Conservation (phyloP, 495 filamentous ascomycete species). For the Neohortaea acidophila region DNA sequence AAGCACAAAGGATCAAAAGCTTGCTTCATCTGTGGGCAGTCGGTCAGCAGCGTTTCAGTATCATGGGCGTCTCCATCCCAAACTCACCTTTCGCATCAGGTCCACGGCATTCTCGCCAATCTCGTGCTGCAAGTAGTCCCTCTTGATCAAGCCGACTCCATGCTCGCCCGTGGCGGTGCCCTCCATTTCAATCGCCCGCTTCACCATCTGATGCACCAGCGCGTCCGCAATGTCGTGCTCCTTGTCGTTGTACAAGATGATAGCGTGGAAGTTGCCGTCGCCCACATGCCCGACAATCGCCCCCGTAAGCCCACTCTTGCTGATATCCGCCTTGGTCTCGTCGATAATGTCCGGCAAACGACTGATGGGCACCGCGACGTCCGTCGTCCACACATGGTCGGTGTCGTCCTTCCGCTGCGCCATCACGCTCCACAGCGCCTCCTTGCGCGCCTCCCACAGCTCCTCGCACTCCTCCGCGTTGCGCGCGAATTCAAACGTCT, state of each 20-base stretch:
- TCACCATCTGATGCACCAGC: constrained; percentile 72
- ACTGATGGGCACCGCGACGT: constrained; percentile 68
- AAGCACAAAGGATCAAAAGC: constrained; percentile 65
- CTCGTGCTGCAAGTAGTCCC: constrained; percentile 65
- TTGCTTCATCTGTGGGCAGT: constrained; percentile 41
- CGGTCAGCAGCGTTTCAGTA: constrained; percentile 3
- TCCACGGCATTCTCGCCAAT: constrained; percentile 58
- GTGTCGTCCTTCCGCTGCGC: constrained; percentile 39
- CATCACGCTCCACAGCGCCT: constrained; percentile 49
- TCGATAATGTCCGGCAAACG: constrained; percentile 61
- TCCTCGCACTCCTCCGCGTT: constrained; percentile 53
- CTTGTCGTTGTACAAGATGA: constrained; percentile 54
- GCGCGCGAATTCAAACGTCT: constrained; percentile 66
- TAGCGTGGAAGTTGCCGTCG: constrained; percentile 74
- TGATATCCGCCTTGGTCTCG: constrained; percentile 58
- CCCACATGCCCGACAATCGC: constrained; percentile 72
- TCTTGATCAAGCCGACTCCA: constrained; percentile 65
- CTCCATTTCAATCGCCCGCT: constrained; percentile 67
- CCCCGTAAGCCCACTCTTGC: constrained; percentile 47
- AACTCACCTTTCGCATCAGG: constrained; percentile 57
- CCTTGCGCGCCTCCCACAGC: constrained; percentile 74
- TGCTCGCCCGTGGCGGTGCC: constrained; percentile 77
- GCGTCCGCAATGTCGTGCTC: constrained; percentile 49
- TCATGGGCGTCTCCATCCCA: constrained; percentile 5
- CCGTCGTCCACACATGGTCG: constrained; percentile 68